Percentiles rank a stretch among this genome's conserved stretches.
These are phyloP conservation scores for Microsporum audouinii DNA, from an alignment of 2,329 filamentous ascomycete species.

Conservation along the genomic window DNA sequence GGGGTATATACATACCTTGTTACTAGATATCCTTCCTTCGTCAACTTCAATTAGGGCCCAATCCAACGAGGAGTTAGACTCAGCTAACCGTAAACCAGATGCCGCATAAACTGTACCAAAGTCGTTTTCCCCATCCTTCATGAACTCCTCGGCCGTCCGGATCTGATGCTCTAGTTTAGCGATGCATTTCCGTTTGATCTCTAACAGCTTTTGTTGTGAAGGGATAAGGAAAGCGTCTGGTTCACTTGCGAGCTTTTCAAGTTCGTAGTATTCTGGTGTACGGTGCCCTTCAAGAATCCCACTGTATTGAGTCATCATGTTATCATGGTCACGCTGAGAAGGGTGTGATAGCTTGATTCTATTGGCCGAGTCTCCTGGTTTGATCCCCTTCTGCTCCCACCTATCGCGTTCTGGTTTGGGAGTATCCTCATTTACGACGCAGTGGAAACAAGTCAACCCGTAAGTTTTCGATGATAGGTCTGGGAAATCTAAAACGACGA, in stretches of 20 bases:
- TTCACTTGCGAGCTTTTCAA: background rate
- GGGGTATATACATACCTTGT: background rate
- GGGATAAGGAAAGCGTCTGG: background rate
- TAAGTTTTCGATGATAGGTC: background rate
- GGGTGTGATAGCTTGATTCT: too few species aligned
- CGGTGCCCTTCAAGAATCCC: too few species aligned
- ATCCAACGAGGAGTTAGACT: background rate
- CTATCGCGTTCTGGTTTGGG: constrained; percentile 1
- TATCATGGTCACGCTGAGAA: too few species aligned
- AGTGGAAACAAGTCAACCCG: constrained; percentile 4
- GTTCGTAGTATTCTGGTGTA: background rate
- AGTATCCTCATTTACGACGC: constrained; percentile 1
- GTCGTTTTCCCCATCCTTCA: background rate
- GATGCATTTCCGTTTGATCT: background rate
- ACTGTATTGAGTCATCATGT: too few species aligned
- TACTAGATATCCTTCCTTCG: background rate
- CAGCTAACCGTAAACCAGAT: background rate
- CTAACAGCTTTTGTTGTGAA: background rate
- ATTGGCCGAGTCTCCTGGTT: too few species aligned
- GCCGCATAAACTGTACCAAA: constrained; percentile 4
- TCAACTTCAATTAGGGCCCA: constrained; percentile 7
- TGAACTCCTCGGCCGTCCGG: background rate
- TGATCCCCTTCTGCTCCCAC: background rate
- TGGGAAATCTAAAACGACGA: background rate
- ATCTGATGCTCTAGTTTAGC: background rate